phyloP scores from a whole-genome alignment of 768 basidiomycete genomes.

The Crepidotus variabilis region DNA sequence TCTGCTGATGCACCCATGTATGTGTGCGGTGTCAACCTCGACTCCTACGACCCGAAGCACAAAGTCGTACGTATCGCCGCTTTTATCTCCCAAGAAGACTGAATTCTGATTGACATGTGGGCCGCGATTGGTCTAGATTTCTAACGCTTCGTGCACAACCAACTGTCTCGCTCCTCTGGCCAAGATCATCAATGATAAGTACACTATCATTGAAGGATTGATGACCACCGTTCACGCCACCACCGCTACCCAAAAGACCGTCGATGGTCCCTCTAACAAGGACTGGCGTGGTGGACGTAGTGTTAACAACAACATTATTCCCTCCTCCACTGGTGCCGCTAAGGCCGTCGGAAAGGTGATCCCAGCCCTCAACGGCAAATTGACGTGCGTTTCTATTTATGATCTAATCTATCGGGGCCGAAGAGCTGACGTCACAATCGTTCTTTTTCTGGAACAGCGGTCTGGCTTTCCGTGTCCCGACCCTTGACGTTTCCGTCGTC shows the following conservation, averaged over 20 bases:
- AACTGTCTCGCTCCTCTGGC: constrained; percentile 99
- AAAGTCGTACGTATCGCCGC: constrained; percentile 58
- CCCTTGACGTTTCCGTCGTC: constrained; percentile 94
- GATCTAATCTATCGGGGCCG: not conserved
- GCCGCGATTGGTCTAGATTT: constrained; percentile 51
- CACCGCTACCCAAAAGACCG: constrained; percentile 93
- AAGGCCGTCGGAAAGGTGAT: constrained; percentile 99
- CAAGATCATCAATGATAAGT: constrained; percentile 97
- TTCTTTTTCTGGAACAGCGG: constrained; percentile 45
- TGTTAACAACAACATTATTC: constrained; percentile 98
- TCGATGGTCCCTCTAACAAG: constrained; percentile 92
- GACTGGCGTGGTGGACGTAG: constrained; percentile 98
- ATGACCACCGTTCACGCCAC: constrained; percentile 99
- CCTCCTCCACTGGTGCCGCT: constrained; percentile 97
- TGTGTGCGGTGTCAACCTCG: constrained; percentile 94
- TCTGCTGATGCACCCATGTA: constrained; percentile 97
- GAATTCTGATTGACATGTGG: not conserved
- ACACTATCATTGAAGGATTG: constrained; percentile 92
- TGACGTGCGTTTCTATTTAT: constrained; percentile 60
- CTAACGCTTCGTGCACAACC: constrained; percentile 99
- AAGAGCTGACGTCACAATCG: constrained; percentile 5
- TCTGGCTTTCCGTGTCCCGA: constrained; percentile 96
- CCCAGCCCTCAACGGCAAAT: constrained; percentile 93
- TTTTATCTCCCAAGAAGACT: not conserved
- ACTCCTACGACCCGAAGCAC: constrained; percentile 84